Evolutionary conservation across 176 grass and related monocot genomes (phyloP).

Genomic region (Oryza meridionalis): DNA sequence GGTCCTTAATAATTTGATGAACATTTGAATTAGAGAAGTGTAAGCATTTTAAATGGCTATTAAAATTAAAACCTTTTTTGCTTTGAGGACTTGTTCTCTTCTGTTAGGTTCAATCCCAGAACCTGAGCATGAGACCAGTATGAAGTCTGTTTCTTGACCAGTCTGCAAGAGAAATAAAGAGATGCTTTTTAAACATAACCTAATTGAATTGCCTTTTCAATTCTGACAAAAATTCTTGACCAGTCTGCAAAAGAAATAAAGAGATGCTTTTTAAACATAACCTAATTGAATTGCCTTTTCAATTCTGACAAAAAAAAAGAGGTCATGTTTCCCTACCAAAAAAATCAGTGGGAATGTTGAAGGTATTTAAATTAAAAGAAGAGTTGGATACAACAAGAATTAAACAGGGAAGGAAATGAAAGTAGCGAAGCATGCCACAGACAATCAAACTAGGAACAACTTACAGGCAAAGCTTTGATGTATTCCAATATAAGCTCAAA

Average conservation of each 20-base stretch:
- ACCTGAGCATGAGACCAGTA: conserved; percentile 92
- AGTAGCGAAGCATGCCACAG: conserved; percentile 3
- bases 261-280: no score
- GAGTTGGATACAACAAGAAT: conserved; percentile 3
- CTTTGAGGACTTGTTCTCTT: conserved; percentile 98
- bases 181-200: conserved; percentile 21
- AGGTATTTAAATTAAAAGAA: conserved; percentile 12
- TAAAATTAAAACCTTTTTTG: conserved; percentile 77
- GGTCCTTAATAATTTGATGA: conserved; percentile 22
- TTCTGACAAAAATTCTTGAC: no score
- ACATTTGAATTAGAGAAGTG: conserved; percentile 33
- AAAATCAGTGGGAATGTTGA: conserved; percentile 17
- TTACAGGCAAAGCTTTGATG: conserved; percentile 97
- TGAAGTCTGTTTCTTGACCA: conserved; percentile 92
- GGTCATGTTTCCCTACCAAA: neutral
- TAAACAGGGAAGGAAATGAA: neutral
- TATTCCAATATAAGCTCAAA: conserved; percentile 92
- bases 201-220: no score
- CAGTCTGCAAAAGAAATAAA: no score
- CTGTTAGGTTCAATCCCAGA: conserved; percentile 82
- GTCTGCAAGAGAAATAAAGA: conserved; percentile 51
- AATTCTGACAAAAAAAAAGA: neutral
- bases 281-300: no score
- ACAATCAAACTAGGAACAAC: conserved; percentile 34
- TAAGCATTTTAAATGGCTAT: neutral